Conservation (phyloP, 208 protist species). For the Acanthamoeba sp. region DNA sequence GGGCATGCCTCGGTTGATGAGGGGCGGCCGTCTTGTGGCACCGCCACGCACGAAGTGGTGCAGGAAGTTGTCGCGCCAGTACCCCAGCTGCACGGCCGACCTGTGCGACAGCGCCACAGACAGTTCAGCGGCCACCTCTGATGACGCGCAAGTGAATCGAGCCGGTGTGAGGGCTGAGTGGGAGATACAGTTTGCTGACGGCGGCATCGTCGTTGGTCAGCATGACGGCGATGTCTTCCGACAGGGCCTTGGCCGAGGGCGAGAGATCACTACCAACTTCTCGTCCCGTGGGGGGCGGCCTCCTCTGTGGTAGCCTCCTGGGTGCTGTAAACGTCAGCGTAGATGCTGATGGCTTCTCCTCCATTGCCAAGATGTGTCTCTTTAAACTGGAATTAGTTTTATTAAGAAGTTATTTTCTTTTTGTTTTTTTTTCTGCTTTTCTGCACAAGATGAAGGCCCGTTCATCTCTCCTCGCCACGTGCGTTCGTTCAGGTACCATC, state of each 20-base stretch:
- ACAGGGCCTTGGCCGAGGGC: not conserved
- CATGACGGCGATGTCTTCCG: slow-evolving; percentile 34
- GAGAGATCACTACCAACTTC: not conserved
- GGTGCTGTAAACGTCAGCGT: not conserved
- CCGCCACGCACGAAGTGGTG: not conserved
- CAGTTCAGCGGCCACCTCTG: too few relatives aligned
- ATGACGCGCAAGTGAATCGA: too few relatives aligned
- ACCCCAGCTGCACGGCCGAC: slow-evolving; percentile 20
- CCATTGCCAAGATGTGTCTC: not conserved
- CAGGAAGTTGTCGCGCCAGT: slow-evolving; percentile 44
- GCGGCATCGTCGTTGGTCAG: slow-evolving; percentile 67
- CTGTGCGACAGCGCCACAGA: too few relatives aligned
- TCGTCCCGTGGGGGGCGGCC: not conserved
- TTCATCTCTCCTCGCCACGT: too few relatives aligned
- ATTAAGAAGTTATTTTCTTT: not conserved
- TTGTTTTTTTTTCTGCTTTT: not conserved
- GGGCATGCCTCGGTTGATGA: slow-evolving; percentile 61
- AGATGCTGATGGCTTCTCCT: not conserved
- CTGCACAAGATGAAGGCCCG: not conserved
- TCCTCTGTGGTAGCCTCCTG: not conserved
- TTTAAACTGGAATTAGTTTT: not conserved
- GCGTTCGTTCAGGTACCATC: too few relatives aligned
- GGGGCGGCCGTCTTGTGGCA: not conserved
- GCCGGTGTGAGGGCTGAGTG: too few relatives aligned
- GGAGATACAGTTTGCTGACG: slow-evolving; percentile 41